Base-by-base conservation (phyloP, 306 rosid species). In the Gastrolobium villosum region DNA sequence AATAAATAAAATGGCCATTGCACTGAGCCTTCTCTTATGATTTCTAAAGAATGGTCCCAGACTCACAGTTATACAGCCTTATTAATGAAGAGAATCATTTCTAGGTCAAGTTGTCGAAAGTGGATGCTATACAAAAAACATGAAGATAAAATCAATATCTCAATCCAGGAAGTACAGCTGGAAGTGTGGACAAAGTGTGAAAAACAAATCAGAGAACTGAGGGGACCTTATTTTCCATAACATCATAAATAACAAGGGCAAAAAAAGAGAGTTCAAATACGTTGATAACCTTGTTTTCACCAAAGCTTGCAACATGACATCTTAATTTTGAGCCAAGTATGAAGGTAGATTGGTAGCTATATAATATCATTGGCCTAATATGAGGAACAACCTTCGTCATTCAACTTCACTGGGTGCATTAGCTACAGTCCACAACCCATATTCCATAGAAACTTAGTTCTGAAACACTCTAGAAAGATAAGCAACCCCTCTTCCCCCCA, bases 111-210 rank as follows among this genome's bases (percentile, higher is more conserved):
- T 55, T 61, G 83, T 55, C 39, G 35, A 39, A 79, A 43, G 78
- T 45, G 37, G 6, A 59, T 74, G 44, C 15, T 60, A 5, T 13
- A 57, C 77, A 13, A 59, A 5, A 69, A 26, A 41, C 52, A 54
- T 46, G 66, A 63, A 62, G 32, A 52, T 11, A 31, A 54, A 70
- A 70, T 14, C 63, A 37, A 41, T 10, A 50, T 34, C 80, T 68
- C 45, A 81, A 67, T 41, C 11, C 30, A 81, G 67, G 3, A 75
- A 75, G 56, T 71, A 70, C 72, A 74, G 76, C 81, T 79, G 78
- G 72, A 71, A 72, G 13, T 32, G 72, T 56, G 32, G 73, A 52
- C 73, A 20, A 72, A n/a, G 44, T 13, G 31, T 60, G 26, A 34
- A 28, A 63, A 41, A 30, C 56, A 40, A 39, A 50, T 15, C 44